Percentiles rank a stretch among this genome's conserved stretches.
These are phyloP conservation scores for Scheffersomyces coipomensis DNA, from an alignment of 805 yeast species.

Conservation along the genomic window DNA sequence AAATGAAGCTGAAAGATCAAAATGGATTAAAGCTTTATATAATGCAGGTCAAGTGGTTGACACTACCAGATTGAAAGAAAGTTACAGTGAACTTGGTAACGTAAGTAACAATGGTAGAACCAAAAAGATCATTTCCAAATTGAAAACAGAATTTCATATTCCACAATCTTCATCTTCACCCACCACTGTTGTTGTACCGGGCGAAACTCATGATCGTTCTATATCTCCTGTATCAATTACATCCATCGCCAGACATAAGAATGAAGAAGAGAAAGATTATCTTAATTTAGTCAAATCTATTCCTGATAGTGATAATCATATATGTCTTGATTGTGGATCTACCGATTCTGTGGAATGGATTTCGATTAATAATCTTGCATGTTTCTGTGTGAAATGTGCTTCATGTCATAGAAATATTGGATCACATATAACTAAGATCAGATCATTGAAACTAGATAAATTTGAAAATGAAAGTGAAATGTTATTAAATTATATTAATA, in stretches of 20 bases:
- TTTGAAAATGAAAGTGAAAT: slow-evolving; percentile 59
- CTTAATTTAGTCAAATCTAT: slow-evolving; percentile 37
- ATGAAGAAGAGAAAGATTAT: slow-evolving; percentile 21
- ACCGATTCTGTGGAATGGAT: slow-evolving; percentile 78
- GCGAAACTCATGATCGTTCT: slow-evolving; percentile 8
- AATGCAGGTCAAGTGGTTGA: slow-evolving; percentile 52
- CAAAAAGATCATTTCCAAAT: neutral
- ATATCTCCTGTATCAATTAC: slow-evolving; percentile 33
- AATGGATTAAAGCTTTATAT: slow-evolving; percentile 67
- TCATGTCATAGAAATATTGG: slow-evolving; percentile 89
- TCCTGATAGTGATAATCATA: slow-evolving; percentile 52
- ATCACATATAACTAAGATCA: slow-evolving; percentile 72
- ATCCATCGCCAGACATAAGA: slow-evolving; percentile 14
- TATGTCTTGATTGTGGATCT: slow-evolving; percentile 80
- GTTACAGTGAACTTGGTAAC: slow-evolving; percentile 6
- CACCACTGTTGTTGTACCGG: neutral
- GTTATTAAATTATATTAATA: slow-evolving; percentile 52
- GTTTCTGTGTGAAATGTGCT: slow-evolving; percentile 81
- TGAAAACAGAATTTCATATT: neutral
- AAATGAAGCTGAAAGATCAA: slow-evolving; percentile 60
- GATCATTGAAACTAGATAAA: slow-evolving; percentile 75
- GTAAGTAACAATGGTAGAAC: neutral
- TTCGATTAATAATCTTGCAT: slow-evolving; percentile 68
- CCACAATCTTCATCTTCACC: neutral
- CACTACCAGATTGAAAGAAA: slow-evolving; percentile 14